phyloP scores from a whole-genome alignment of 2,329 filamentous ascomycete genomes.

The Tothia fuscella region DNA sequence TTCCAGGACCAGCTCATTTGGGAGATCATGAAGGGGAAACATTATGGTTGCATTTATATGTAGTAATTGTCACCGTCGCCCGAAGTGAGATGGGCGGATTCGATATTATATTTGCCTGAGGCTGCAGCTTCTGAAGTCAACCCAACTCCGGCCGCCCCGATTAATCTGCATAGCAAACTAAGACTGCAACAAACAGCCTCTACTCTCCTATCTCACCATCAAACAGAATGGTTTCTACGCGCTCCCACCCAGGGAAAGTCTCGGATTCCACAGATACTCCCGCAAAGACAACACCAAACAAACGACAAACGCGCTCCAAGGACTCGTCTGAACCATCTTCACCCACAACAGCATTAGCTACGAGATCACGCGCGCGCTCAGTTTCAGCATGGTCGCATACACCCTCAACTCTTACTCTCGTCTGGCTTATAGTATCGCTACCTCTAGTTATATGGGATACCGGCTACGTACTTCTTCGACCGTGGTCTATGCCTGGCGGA shows the following conservation, averaged over 20 bases:
- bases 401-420: slow-evolving; percentile 45
- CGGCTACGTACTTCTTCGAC: slow-evolving; percentile 66
- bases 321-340: slow-evolving; percentile 11
- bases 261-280: slow-evolving; percentile 17
- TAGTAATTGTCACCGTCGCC: no score
- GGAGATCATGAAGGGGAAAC: no score
- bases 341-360: slow-evolving; percentile 18
- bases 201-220: no score
- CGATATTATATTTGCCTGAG: no score
- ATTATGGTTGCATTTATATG: no score
- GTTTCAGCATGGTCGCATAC: slow-evolving; percentile 43
- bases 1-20: no score
- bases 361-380: slow-evolving; percentile 14
- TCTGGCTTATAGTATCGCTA: slow-evolving; percentile 64
- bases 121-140: no score
- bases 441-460: slow-evolving; percentile 76
- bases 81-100: no score
- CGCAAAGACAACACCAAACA: slow-evolving; percentile 21
- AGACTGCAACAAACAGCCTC: no score
- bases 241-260: slow-evolving; percentile 26
- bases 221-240: slow-evolving; percentile 28
- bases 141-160: no score
- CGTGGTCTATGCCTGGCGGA: slow-evolving; percentile 71
- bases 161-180: no score
- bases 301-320: slow-evolving; percentile 17